Evolutionary conservation across 2,329 filamentous ascomycete genomes (phyloP).

Genomic region (Macrophomina phaseolina): DNA sequence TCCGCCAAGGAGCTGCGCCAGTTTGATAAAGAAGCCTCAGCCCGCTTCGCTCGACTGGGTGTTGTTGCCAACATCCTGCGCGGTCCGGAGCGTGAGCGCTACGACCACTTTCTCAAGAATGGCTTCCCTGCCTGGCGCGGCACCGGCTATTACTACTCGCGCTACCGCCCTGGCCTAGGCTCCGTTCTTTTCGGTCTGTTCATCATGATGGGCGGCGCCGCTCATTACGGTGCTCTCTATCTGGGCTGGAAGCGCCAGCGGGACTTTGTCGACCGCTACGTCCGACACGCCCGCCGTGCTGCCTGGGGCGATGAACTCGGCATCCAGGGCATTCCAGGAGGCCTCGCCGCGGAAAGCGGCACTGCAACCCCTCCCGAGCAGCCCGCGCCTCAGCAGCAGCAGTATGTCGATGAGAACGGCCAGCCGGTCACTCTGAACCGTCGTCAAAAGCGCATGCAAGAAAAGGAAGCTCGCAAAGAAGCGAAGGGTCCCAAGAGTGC

Average conservation of each 20-base stretch:
- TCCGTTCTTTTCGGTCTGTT: slow-evolving; percentile 84
- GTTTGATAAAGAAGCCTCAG: slow-evolving; percentile 79
- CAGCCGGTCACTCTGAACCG: slow-evolving; percentile 70
- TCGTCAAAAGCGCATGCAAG: slow-evolving; percentile 85
- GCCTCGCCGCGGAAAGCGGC: slow-evolving; percentile 53
- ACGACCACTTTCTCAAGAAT: slow-evolving; percentile 91
- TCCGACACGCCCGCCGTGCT: slow-evolving; percentile 82
- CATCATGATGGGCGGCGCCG: slow-evolving; percentile 78
- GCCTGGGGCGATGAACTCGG: slow-evolving; percentile 87
- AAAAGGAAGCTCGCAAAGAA: slow-evolving; percentile 78
- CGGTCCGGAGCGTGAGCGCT: slow-evolving; percentile 79
- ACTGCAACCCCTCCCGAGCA: slow-evolving; percentile 50
- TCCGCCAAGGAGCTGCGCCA: slow-evolving; percentile 75
- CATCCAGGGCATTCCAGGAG: slow-evolving; percentile 69
- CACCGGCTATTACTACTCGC: slow-evolving; percentile 96
- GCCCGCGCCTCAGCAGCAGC: slow-evolving; percentile 37
- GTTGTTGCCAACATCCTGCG: slow-evolving; percentile 86
- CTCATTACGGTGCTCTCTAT: slow-evolving; percentile 85
- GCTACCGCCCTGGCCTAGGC: slow-evolving; percentile 88
- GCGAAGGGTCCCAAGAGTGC: slow-evolving; percentile 52
- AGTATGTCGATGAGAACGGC: slow-evolving; percentile 51
- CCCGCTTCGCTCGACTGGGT: slow-evolving; percentile 82
- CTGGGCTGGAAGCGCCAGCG: slow-evolving; percentile 88
- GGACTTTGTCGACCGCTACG: slow-evolving; percentile 90
- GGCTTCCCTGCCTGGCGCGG: slow-evolving; percentile 97